Base-by-base conservation (phyloP, 2,329 filamentous ascomycete genomes). In the Thelonectria blattea region DNA sequence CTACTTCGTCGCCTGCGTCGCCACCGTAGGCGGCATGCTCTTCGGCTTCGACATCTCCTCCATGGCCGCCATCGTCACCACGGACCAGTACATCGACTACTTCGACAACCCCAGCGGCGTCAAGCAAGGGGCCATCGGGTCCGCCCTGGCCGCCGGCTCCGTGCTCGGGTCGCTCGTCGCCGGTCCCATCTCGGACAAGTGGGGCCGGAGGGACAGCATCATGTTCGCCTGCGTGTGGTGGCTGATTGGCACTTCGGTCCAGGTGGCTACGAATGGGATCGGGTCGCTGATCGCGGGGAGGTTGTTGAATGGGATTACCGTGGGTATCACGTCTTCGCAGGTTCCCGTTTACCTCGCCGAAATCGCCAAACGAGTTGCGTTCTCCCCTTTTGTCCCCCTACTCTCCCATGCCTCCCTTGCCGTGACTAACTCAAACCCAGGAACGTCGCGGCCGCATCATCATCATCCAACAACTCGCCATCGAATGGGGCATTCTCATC, bases 401-500 rank as follows among this genome's bases (percentile, higher is more conserved):
- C 3, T 20, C 37, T n/a, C n/a, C n/a, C n/a, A n/a, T n/a, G n/a
- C n/a, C n/a, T n/a, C n/a, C n/a, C n/a, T n/a, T n/a, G n/a, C n/a
- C n/a, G n/a, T n/a, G n/a, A 18, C 22, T 60, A 14, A 56, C 48
- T 10, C 5, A 9, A 3, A n/a, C 5, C 27, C 17, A 61, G 53
- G 58, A 63, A 51, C 61, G 49, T 3, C 49, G 58, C 20, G 61
- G 61, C 12, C 53, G 61, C 32, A 63, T 63, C 34, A 61, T 61
- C 37, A 63, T 63, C n/a, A 61, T 63, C 14, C 54, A 58, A n/a
- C 54, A 63, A 9, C 51, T 63, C 5, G 61, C 61, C 20, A 56
- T 63, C 17, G 61, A 58, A 34, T 61, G 53, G 58, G 61, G 27
- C 8, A 88, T 89, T 64, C 71, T 88, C 64, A 86, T 88, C 75